These are phyloP conservation scores for Mercurialis annua DNA, from an alignment of 345 rosid species.

Conservation along the genomic window DNA sequence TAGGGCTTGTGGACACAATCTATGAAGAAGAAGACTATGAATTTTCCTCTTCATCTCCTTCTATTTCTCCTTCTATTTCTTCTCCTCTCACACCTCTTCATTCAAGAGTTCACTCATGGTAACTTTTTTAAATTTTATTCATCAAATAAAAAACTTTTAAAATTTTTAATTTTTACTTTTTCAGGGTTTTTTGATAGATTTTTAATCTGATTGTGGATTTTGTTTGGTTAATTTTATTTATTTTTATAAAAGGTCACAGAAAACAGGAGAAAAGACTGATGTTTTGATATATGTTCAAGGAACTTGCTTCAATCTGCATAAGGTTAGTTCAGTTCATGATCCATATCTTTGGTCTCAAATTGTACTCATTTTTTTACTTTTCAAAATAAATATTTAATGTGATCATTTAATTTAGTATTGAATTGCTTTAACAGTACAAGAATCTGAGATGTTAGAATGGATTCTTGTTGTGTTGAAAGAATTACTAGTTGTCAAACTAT, in stretches of 20 bases:
- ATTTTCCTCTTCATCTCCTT: constrained; percentile 29
- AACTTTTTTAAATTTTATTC: neutral
- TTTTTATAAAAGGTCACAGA: constrained; percentile 44
- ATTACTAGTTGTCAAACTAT: too few relatives aligned
- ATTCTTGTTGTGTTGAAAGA: too few relatives aligned
- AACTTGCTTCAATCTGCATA: constrained; percentile 67
- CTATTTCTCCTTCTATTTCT: constrained; percentile 29
- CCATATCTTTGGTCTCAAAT: neutral
- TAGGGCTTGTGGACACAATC: constrained; percentile 75
- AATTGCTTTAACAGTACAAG: too few relatives aligned
- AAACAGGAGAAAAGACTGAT: constrained; percentile 43
- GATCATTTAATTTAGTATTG: too few relatives aligned
- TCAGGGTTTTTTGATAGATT: neutral
- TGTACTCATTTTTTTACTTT: too few relatives aligned
- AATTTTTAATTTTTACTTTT: too few relatives aligned
- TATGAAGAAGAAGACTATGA: constrained; percentile 79
- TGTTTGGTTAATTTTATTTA: neutral
- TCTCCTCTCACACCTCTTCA: constrained; percentile 44
- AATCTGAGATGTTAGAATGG: too few relatives aligned
- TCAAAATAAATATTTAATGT: too few relatives aligned
- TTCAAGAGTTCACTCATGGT: constrained; percentile 63
- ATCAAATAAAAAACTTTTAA: too few relatives aligned
- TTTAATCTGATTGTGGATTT: neutral
- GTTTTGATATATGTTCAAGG: constrained; percentile 59
- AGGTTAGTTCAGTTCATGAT: constrained; percentile 39